Evolutionary conservation across 2,329 filamentous ascomycete genomes (phyloP).

Genomic region (Pestalotiopsis sp.): DNA sequence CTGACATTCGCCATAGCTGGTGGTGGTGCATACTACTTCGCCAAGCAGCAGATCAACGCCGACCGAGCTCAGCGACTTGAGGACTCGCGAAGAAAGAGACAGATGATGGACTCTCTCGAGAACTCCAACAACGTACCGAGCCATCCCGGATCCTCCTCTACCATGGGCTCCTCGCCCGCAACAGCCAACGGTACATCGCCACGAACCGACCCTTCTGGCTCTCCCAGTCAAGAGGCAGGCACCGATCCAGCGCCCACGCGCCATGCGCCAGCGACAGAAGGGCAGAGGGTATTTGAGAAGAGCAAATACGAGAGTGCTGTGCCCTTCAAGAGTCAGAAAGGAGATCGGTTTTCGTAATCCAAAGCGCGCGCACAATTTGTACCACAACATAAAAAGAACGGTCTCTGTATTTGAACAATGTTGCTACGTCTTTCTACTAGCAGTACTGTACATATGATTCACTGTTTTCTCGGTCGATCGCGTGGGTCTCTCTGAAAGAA

Average conservation of each 20-base stretch:
- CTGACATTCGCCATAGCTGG: constrained; percentile 60
- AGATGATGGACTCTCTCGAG: constrained; percentile 57
- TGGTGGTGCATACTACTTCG: constrained; percentile 91
- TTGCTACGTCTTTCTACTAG: neutral
- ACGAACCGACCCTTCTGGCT: constrained; percentile 58
- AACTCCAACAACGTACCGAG: constrained; percentile 40
- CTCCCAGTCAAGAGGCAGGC: constrained; percentile 72
- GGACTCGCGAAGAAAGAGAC: constrained; percentile 66
- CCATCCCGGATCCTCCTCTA: constrained; percentile 33
- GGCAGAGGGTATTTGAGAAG: constrained; percentile 70
- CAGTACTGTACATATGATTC: neutral
- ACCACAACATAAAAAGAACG: constrained; percentile 5
- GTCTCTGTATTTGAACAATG: neutral
- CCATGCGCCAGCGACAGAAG: constrained; percentile 74
- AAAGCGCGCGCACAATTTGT: neutral
- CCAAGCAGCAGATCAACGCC: constrained; percentile 91
- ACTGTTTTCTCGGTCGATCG: neutral
- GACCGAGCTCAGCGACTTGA: constrained; percentile 76
- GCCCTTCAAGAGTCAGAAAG: constrained; percentile 78
- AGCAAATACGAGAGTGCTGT: constrained; percentile 85
- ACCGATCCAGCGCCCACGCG: constrained; percentile 83
- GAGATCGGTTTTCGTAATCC: constrained; percentile 77
- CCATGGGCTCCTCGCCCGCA: constrained; percentile 36
- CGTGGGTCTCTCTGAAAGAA: neutral
- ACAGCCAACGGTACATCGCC: constrained; percentile 50